A percentile compares a stretch with the other conserved stretches of the same genome.
Evolutionary conservation across 1,284 basidiomycete species (phyloP).

Genomic region (Kwoniella shivajii): DNA sequence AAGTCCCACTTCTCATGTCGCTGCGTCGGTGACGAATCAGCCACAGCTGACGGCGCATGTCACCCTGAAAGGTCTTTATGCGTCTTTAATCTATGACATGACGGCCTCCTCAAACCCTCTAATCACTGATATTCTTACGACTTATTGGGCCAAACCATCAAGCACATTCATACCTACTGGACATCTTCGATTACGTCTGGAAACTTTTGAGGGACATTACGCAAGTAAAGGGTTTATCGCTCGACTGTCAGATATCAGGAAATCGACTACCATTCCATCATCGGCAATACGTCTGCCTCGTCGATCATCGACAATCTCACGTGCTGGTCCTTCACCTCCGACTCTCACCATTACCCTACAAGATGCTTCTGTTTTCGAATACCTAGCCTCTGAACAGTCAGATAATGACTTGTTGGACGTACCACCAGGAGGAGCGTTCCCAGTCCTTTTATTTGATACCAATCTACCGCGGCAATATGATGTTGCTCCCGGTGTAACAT

Average conservation of each 20-base stretch:
- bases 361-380: constrained; percentile 43
- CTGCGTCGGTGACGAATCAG: constrained; percentile 2
- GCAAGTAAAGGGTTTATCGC: constrained; percentile 4
- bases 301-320: constrained; percentile 7
- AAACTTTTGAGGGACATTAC: constrained; percentile 32
- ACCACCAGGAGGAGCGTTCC: constrained; percentile 46
- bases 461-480: constrained; percentile 48
- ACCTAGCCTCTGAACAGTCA: constrained; percentile 32
- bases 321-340: constrained; percentile 17
- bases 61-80: constrained; percentile 34
- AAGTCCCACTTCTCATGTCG: not conserved
- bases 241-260: not conserved
- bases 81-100: constrained; percentile 40
- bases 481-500: constrained; percentile 19
- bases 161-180: constrained; percentile 36
- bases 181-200: constrained; percentile 45
- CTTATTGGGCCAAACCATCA: constrained; percentile 42
- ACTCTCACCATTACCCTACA: constrained; percentile 23
- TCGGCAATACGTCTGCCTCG: constrained; percentile 4
- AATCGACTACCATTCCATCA: not conserved
- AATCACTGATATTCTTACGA: constrained; percentile 4
- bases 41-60: constrained; percentile 28
- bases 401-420: constrained; percentile 20
- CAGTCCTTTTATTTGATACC: constrained; percentile 51
- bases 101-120: not conserved